Evolutionary conservation across 345 rosid genomes (phyloP).

Genomic region (Camelina laxa): DNA sequence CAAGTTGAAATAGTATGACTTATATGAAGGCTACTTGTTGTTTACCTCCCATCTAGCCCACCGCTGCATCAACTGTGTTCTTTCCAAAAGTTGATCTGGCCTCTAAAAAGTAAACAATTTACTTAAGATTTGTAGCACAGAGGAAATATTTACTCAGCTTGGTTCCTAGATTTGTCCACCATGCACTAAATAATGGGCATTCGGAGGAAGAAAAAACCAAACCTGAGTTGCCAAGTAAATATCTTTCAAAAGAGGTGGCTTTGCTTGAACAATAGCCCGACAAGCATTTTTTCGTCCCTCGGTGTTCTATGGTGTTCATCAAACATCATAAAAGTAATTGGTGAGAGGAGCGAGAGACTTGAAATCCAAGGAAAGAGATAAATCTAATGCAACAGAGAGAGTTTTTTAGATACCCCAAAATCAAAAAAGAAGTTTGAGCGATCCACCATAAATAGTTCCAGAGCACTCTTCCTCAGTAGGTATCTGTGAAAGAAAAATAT

Average conservation of each 20-base stretch:
- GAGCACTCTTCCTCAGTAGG: slow-evolving; percentile 85
- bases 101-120: slow-evolving; percentile 53
- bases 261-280: slow-evolving; percentile 81
- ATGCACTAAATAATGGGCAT: not conserved
- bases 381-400: not conserved
- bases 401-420: slow-evolving; percentile 67
- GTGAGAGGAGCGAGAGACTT: slow-evolving; percentile 2
- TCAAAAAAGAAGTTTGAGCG: slow-evolving; percentile 95
- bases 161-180: slow-evolving; percentile 8
- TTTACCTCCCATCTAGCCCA: slow-evolving; percentile 99
- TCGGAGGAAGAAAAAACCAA: slow-evolving; percentile 13
- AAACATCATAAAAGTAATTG: slow-evolving; percentile 16
- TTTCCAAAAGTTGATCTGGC: slow-evolving; percentile 85
- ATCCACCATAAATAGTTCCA: slow-evolving; percentile 94
- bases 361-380: not conserved
- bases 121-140: slow-evolving; percentile 33
- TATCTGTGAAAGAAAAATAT: slow-evolving; percentile 53
- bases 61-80: slow-evolving; percentile 88
- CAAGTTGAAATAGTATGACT: slow-evolving; percentile 2
- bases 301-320: slow-evolving; percentile 54
- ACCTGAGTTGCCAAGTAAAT: slow-evolving; percentile 94
- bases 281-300: slow-evolving; percentile 86
- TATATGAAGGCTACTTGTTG: slow-evolving; percentile 24
- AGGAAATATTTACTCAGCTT: slow-evolving; percentile 7
- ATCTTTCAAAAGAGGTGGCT: slow-evolving; percentile 79